Evolutionary conservation across 495 filamentous ascomycete genomes (phyloP), one percentile per base, ranked within the genome.

Genomic region (Articulospora tetracladia): DNA sequence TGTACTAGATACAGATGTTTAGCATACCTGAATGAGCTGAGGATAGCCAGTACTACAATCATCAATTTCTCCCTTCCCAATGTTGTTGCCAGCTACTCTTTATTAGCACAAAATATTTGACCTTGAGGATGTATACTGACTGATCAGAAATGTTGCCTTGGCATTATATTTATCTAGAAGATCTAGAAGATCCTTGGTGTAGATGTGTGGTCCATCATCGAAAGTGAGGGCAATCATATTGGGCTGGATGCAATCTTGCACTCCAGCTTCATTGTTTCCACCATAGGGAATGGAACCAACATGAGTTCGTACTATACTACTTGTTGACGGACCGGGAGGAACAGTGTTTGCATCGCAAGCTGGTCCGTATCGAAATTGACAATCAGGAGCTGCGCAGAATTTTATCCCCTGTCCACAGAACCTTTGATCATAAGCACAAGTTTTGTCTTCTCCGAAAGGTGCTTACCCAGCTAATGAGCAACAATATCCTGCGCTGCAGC

Each of bases 81-180:
- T 66, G 44, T 73, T 72, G 54, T 66, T 65, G 11, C 68, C 72
- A 36, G 72, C 30, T 32, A 32, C n/a, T 32, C 4, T 32, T 32
- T 32, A 32, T 32, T 4, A 32, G 30, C 30, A 32, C 30, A 6
- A 32, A 32, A 13, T 13, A n/a, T 32, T 32, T 32, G 30, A 32
- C 30, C 4, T 4, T 32, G 30, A 32, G 30, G 30, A 32, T 32
- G 13, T 32, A 32, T 13, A 32, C 30, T 32, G 30, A 32, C 69
- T 86, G 47, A 90, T 67, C 67, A 90, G 90, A 70, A 90, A 91
- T 3, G 86, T 90, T 0, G 82, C 86, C 27, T 81, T 83, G 1
- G 83, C 79, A 28, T 76, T 69, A 63, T 84, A 83, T 36, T 65
- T 65, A 34, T 78, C 74, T 26, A 91, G 77, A 15, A 87, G 59